A percentile compares a stretch with the other conserved stretches of the same genome.
Evolutionary conservation across 805 yeast genomes (phyloP).

Genomic region (Candida pini): DNA sequence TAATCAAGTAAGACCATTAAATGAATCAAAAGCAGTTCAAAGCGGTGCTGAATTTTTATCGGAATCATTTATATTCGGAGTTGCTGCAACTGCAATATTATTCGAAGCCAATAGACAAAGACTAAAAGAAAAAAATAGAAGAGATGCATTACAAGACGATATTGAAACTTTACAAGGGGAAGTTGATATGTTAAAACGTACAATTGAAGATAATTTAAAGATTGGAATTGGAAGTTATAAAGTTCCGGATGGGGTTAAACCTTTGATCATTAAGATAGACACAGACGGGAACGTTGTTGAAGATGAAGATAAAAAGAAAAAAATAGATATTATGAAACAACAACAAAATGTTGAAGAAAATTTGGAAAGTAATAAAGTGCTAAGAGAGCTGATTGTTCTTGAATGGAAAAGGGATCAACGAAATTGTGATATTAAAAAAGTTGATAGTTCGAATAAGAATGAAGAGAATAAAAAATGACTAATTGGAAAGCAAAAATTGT

Average conservation of each 20-base stretch:
- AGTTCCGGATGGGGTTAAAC: conserved; percentile 42
- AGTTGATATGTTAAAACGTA: conserved; percentile 49
- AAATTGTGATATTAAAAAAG: too few species aligned
- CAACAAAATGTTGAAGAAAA: neutral
- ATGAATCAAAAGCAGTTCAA: conserved; percentile 77
- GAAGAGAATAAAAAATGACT: too few species aligned
- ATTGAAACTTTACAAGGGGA: conserved; percentile 65
- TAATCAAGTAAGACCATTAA: conserved; percentile 62
- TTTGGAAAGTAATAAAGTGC: neutral
- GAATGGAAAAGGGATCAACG: neutral
- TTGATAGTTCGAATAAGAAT: too few species aligned
- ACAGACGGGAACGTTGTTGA: conserved; percentile 15
- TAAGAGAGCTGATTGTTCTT: neutral
- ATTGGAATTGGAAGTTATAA: conserved; percentile 40
- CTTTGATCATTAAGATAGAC: conserved; percentile 37
- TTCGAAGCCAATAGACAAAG: conserved; percentile 68
- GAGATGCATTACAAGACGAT: conserved; percentile 68
- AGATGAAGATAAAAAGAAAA: neutral
- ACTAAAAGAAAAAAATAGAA: conserved; percentile 53
- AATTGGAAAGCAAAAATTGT: too few species aligned
- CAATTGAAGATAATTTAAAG: conserved; percentile 35
- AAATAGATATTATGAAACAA: too few species aligned
- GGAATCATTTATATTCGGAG: conserved; percentile 70
- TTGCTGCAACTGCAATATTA: conserved; percentile 71
- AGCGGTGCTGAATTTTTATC: conserved; percentile 76